Evolutionary conservation across 495 filamentous ascomycete species (phyloP).

Genomic region (Sordaria brevicollis): DNA sequence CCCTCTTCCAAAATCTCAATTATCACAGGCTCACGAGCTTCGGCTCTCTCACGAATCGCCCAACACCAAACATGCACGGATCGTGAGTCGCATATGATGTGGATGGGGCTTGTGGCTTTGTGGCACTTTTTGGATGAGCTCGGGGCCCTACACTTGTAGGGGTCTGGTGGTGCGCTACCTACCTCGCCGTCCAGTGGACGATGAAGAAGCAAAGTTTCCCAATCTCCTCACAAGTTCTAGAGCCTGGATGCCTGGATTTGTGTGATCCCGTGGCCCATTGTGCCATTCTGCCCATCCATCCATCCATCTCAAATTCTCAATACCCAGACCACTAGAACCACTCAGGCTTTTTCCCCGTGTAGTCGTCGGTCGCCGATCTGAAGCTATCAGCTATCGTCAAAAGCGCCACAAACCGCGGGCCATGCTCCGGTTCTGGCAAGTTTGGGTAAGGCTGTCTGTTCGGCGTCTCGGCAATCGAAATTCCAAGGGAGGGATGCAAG

Average conservation of each 20-base stretch:
- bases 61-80: not conserved
- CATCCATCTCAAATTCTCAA: no score
- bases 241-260: no score
- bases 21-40: not conserved
- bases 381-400: not conserved
- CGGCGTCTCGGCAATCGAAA: not conserved
- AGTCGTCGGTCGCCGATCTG: not conserved
- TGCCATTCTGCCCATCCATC: not conserved
- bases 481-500: no score
- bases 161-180: not conserved
- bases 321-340: no score
- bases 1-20: not conserved
- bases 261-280: not conserved
- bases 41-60: not conserved
- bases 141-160: not conserved
- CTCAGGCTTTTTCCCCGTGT: not conserved
- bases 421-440: not conserved
- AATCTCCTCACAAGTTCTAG: not conserved
- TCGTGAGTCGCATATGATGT: not conserved
- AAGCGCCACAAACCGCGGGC: not conserved
- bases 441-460: not conserved
- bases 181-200: not conserved
- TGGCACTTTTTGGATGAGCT: not conserved
- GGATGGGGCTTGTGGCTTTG: no score
- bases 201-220: not conserved